Percentiles rank a stretch among this genome's conserved stretches.
Evolutionary conservation across 345 rosid species (phyloP).

Genomic region (Brassica carinata): DNA sequence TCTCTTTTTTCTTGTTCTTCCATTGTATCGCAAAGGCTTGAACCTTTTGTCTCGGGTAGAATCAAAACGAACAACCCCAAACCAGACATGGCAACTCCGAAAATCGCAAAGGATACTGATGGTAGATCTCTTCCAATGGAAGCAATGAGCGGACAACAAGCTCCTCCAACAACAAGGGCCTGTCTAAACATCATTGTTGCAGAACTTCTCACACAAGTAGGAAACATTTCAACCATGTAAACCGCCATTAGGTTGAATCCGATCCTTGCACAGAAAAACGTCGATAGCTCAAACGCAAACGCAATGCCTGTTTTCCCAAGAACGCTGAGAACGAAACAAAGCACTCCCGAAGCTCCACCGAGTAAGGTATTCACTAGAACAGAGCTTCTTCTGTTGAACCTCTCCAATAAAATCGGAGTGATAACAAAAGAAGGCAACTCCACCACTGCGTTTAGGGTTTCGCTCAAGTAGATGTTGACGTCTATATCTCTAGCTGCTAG

Average conservation of each 20-base stretch:
- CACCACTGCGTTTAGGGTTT: constrained; percentile 49
- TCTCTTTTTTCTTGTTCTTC: constrained; percentile 47
- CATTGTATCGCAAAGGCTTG: constrained; percentile 42
- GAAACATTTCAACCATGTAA: constrained; percentile 53
- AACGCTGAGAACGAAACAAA: constrained; percentile 33
- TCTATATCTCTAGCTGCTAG: constrained; percentile 49
- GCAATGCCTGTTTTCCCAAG: not conserved
- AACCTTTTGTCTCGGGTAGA: constrained; percentile 45
- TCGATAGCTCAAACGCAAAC: constrained; percentile 49
- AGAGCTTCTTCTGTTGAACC: constrained; percentile 43
- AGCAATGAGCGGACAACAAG: constrained; percentile 43
- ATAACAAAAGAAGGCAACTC: constrained; percentile 46
- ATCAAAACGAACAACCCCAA: constrained; percentile 37
- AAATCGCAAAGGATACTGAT: constrained; percentile 38
- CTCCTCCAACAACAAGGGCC: constrained; percentile 41
- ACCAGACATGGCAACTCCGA: constrained; percentile 29
- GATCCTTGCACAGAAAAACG: constrained; percentile 51
- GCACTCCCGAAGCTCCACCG: constrained; percentile 45
- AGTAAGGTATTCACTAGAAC: constrained; percentile 33
- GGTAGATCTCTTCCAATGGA: constrained; percentile 33
- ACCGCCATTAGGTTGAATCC: constrained; percentile 48
- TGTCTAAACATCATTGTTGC: constrained; percentile 53
- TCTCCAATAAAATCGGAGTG: constrained; percentile 40
- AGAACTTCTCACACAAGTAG: constrained; percentile 53
- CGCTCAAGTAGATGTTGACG: constrained; percentile 45